Base-by-base conservation (phyloP, 768 basidiomycete species). In the Agrocybe pediades region DNA sequence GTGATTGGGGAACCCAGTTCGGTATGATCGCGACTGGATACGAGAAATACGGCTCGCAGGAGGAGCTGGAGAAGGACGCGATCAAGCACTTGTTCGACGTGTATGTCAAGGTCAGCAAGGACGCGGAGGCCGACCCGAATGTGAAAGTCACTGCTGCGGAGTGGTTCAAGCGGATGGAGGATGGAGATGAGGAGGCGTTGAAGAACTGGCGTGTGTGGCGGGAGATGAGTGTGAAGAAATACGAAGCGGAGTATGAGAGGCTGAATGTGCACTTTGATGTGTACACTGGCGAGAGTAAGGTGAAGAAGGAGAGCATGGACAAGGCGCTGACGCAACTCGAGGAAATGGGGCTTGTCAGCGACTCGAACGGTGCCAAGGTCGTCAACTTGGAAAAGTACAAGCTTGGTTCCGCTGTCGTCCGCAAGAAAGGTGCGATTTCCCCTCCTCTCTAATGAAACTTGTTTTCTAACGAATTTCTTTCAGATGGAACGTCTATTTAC, bases 1-100 rank as follows among this genome's bases (percentile, higher is more conserved):
- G 96, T 2, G 96, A 98, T 66, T 98, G 95, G 96, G 96, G 96
- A 20, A 98, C 95, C 16, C 59, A 91, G 88, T 88, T 90, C 67
- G 94, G 95, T 25, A 70, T 97, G 69, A 89, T 98, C 50, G 90
- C 94, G 0, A 82, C 88, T 45, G 96, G 96, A 0, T 98, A 90
- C 63, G 88, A 95, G 66, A 89, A 90, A 65, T 96, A 96, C 62
- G 97, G 96, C 8, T 87, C 86, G 2, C 82, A 89, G 58, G 89
- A 89, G 62, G 85, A 85, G 60, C 83, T 99, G 9, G 81, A 89
- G 66, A 80, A 81, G 59, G 90, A 99, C 65, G 86, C 96, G 1
- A 97, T 99, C 73, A 93, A 93, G 64, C 96, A 99, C 66, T 78
- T 98, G 3, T 94, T 90, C 67, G 84, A 96, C 26, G 84, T 99